A percentile compares a stretch with the other conserved stretches of the same genome.
phyloP scores from a whole-genome alignment of 2,329 filamentous ascomycete species.

The Nothopassalora personata region DNA sequence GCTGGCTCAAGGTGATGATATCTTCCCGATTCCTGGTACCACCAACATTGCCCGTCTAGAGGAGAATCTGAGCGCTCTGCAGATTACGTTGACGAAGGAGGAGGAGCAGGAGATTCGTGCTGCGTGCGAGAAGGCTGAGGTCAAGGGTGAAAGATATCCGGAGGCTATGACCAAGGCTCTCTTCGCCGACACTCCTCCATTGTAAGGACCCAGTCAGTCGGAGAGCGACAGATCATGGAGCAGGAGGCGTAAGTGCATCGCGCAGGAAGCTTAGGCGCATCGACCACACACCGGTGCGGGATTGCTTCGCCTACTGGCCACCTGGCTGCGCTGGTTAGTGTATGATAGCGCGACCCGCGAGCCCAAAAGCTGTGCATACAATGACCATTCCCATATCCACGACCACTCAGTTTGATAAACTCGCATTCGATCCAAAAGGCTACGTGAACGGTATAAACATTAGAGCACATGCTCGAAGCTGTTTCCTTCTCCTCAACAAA shows the following conservation, averaged over 20 bases:
- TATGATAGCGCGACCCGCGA: too few species aligned
- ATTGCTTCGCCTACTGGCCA: too few species aligned
- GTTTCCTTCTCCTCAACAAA: neutral
- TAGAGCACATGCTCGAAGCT: neutral
- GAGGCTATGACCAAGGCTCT: slow-evolving; percentile 30
- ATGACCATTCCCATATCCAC: neutral
- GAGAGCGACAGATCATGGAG: neutral
- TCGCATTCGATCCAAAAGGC: neutral
- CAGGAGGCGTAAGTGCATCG: too few species aligned
- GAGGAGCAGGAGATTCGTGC: slow-evolving; percentile 36
- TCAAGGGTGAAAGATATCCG: slow-evolving; percentile 37
- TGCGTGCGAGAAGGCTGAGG: slow-evolving; percentile 32
- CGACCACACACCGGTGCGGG: too few species aligned
- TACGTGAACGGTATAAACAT: neutral
- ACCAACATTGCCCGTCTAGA: slow-evolving; percentile 44
- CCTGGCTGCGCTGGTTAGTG: too few species aligned
- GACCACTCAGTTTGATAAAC: too few species aligned
- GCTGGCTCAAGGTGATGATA: slow-evolving; percentile 51
- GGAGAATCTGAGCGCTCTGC: slow-evolving; percentile 39
- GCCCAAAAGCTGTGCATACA: neutral
- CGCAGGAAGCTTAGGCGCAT: too few species aligned
- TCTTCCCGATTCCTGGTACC: slow-evolving; percentile 53
- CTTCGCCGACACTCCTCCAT: slow-evolving; percentile 39
- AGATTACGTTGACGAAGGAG: slow-evolving; percentile 34
- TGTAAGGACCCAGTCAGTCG: slow-evolving; percentile 5